These are phyloP conservation scores for Cladosporium halotolerans DNA, from an alignment of 2,329 filamentous ascomycete genomes.

Conservation along the genomic window DNA sequence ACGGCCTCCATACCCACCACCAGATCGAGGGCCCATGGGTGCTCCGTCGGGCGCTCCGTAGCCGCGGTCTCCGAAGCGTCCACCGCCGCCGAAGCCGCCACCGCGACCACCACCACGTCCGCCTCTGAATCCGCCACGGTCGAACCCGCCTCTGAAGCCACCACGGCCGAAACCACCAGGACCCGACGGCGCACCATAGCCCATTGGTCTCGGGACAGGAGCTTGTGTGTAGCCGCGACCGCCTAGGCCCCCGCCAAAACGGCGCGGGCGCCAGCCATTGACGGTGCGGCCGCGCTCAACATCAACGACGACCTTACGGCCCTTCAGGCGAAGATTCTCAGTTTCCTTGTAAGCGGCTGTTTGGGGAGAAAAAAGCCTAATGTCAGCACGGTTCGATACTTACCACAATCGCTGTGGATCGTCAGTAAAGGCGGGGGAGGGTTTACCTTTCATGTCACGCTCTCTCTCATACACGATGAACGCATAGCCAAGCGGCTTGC, in stretches of 20 bases:
- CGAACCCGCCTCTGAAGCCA: constrained; percentile 49
- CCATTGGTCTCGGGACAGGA: constrained; percentile 58
- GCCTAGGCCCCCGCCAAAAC: constrained; percentile 85
- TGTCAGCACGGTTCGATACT: constrained; percentile 45
- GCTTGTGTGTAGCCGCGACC: constrained; percentile 89
- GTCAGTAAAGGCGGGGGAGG: constrained; percentile 1
- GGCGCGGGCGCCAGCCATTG: constrained; percentile 84
- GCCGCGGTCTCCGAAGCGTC: constrained; percentile 38
- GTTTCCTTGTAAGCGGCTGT: constrained; percentile 84
- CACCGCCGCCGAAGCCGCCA: constrained; percentile 22
- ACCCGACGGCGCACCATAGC: constrained; percentile 51
- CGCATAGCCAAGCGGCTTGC: constrained; percentile 82
- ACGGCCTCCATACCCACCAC: constrained; percentile 34
- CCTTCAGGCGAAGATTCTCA: constrained; percentile 88
- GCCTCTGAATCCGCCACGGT: constrained; percentile 39
- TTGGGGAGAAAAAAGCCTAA: constrained; percentile 14
- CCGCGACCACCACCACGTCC: constrained; percentile 47
- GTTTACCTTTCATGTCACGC: constrained; percentile 96
- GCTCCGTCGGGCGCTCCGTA: constrained; percentile 38
- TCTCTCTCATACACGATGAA: constrained; percentile 97
- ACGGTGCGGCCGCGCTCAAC: constrained; percentile 94
- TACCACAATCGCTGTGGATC: constrained; percentile 10
- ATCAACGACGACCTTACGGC: constrained; percentile 86
- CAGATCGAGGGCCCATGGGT: constrained; percentile 44
- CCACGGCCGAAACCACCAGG: constrained; percentile 44